Percentiles rank a stretch among this genome's conserved stretches.
phyloP scores from a whole-genome alignment of 1,284 basidiomycete species.

The Papiliotrema laurentii region DNA sequence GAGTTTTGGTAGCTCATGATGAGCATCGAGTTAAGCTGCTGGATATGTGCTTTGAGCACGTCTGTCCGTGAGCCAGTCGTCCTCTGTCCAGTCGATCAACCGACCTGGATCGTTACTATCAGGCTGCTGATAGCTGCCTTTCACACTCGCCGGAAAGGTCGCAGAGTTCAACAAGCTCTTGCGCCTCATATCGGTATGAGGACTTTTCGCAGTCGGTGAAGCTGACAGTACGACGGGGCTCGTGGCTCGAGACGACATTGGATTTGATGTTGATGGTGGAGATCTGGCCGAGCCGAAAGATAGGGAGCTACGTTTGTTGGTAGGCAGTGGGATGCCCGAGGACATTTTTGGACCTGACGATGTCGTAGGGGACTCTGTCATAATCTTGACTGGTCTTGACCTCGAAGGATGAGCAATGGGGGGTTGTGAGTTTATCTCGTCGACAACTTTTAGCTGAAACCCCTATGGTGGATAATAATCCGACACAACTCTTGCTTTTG shows the following conservation, averaged over 20 bases:
- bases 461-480: no score
- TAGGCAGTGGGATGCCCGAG: slow-evolving; percentile 21
- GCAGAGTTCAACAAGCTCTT: no score
- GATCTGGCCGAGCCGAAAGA: slow-evolving; percentile 9
- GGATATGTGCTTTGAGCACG: slow-evolving; percentile 19
- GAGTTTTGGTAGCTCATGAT: no score
- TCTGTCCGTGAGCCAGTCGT: background rate
- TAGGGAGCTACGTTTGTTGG: slow-evolving; percentile 19
- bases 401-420: background rate
- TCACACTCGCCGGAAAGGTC: slow-evolving; percentile 13
- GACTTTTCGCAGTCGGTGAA: no score
- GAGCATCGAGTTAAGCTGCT: no score
- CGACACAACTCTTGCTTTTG: no score
- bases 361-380: slow-evolving; percentile 1
- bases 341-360: background rate
- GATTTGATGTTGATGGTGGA: slow-evolving; percentile 8
- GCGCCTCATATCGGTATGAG: no score
- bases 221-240: background rate
- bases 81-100: background rate
- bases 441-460: no score
- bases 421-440: background rate
- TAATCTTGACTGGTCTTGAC: background rate
- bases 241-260: slow-evolving; percentile 4
- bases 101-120: slow-evolving; percentile 20
- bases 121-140: slow-evolving; percentile 10